Percentiles rank a stretch among this genome's conserved stretches.
phyloP scores from a whole-genome alignment of 148 eudicot species.

The Selenicereus undatus region DNA sequence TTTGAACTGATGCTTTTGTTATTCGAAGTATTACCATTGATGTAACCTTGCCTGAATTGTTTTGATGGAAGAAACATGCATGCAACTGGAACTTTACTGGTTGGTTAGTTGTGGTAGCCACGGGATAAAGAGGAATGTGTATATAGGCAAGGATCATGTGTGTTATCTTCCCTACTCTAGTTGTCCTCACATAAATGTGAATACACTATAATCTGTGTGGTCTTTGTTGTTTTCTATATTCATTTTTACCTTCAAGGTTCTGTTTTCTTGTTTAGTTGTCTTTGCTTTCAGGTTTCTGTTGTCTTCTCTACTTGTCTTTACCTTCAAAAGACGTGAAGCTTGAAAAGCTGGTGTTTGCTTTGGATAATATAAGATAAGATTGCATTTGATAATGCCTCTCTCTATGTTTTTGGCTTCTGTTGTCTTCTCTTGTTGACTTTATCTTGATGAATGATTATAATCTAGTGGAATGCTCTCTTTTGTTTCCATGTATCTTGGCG shows the following conservation, averaged over 20 bases:
- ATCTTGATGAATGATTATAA: background rate
- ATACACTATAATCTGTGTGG: background rate
- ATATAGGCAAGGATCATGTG: background rate
- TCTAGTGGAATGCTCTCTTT: background rate
- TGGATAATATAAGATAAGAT: background rate
- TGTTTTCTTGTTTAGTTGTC: background rate
- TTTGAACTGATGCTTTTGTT: background rate
- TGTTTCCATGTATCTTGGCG: background rate
- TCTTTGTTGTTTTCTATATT: background rate
- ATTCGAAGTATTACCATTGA: background rate
- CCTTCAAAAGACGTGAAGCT: background rate
- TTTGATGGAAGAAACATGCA: background rate
- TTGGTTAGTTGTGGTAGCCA: background rate
- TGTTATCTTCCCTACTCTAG: background rate
- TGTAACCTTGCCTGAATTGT: background rate
- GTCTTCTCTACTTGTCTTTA: constrained; percentile 5
- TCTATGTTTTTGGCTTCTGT: background rate
- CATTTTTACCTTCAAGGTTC: constrained; percentile 3
- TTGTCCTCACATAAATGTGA: background rate
- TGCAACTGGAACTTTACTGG: background rate
- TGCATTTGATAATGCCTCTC: background rate
- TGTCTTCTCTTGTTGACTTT: background rate
- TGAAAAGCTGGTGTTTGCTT: background rate
- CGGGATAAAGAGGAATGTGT: background rate
- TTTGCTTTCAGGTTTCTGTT: constrained; percentile 7